These are phyloP conservation scores for Penicillium expansum DNA, from an alignment of 2,329 filamentous ascomycete species.

Conservation along the genomic window DNA sequence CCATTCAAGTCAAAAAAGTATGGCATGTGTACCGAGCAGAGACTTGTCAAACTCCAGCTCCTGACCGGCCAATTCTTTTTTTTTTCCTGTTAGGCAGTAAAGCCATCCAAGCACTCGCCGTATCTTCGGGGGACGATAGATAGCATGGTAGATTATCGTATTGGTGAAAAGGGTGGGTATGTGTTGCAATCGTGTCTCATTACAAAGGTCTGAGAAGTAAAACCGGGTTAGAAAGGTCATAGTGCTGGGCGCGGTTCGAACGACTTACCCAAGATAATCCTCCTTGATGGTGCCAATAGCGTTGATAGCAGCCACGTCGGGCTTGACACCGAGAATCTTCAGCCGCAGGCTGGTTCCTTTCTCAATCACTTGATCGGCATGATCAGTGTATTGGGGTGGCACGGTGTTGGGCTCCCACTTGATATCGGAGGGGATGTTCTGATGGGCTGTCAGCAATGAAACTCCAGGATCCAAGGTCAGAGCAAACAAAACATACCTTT, in stretches of 20 bases:
- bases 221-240: constrained; percentile 12
- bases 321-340: constrained; percentile 90
- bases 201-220: constrained; percentile 30
- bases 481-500: constrained; percentile 59
- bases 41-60: constrained; percentile 1
- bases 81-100: not conserved
- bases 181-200: constrained; percentile 25
- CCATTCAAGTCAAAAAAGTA: constrained; percentile 2
- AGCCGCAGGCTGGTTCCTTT: constrained; percentile 89
- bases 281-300: constrained; percentile 97
- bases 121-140: not conserved
- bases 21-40: not conserved
- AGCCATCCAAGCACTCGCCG: not conserved
- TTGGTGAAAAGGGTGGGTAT: constrained; percentile 17
- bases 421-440: constrained; percentile 77
- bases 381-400: constrained; percentile 94
- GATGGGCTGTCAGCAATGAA: constrained; percentile 13
- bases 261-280: constrained; percentile 50
- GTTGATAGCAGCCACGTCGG: constrained; percentile 92
- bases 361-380: constrained; percentile 90
- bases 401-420: constrained; percentile 95
- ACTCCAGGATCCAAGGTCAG: not conserved
- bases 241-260: not conserved
- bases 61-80: constrained; percentile 1
- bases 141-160: constrained; percentile 11